A percentile compares a stretch with the other conserved stretches of the same genome.
Evolutionary conservation across 2,329 filamentous ascomycete genomes (phyloP).

Genomic region (Chalaropsis thielavioides): DNA sequence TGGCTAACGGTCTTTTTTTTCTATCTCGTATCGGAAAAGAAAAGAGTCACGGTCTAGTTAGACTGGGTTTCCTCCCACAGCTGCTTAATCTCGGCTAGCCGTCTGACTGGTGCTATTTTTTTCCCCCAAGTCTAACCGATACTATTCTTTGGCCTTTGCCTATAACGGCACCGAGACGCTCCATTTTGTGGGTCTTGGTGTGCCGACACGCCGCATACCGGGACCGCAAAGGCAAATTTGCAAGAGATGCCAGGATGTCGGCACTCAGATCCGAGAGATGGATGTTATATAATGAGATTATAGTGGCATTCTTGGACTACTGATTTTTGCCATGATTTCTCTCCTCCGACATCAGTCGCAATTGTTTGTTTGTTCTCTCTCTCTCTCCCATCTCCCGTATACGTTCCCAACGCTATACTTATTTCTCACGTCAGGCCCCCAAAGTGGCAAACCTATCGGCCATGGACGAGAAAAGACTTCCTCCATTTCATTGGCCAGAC

Average conservation of each 20-base stretch:
- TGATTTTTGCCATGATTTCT: neutral
- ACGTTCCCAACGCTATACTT: neutral
- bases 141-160: neutral
- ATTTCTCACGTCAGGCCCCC: neutral
- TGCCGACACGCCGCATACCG: slow-evolving; percentile 7
- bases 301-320: neutral
- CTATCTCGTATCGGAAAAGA: neutral
- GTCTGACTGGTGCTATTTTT: neutral
- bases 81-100: neutral
- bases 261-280: neutral
- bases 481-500: neutral
- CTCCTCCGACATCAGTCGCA: neutral
- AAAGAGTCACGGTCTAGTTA: neutral
- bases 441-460: neutral
- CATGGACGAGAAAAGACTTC: neutral
- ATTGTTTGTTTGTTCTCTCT: neutral
- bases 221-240: slow-evolving; percentile 9
- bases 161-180: neutral
- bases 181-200: neutral
- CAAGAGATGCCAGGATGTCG: neutral
- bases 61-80: neutral
- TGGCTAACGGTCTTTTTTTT: neutral
- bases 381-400: neutral
- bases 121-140: neutral
- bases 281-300: neutral